A percentile compares a stretch with the other conserved stretches of the same genome.
phyloP scores from a whole-genome alignment of 805 yeast genomes.

The Pichia deserticola region DNA sequence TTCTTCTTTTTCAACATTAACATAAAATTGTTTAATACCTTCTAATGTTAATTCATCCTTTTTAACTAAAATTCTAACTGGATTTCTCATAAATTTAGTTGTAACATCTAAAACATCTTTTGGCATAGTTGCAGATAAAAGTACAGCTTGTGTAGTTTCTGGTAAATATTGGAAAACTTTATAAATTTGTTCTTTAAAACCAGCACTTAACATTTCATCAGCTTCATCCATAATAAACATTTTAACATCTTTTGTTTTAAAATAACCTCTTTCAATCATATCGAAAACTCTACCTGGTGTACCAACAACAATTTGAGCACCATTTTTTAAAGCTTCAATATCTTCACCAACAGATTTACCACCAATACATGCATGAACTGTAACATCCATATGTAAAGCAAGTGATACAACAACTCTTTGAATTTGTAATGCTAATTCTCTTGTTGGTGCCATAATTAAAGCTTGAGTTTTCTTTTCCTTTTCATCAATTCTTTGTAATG shows the following conservation, averaged over 20 bases:
- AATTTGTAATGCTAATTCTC: conserved; percentile 93
- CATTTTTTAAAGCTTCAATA: conserved; percentile 60
- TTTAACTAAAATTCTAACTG: conserved; percentile 89
- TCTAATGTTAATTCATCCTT: conserved; percentile 90
- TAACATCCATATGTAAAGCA: conserved; percentile 82
- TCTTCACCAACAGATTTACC: conserved; percentile 84
- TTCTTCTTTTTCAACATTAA: conserved; percentile 86
- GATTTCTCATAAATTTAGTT: conserved; percentile 84
- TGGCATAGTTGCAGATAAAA: conserved; percentile 92
- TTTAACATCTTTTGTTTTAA: conserved; percentile 69
- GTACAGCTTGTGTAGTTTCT: conserved; percentile 81
- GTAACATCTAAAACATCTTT: conserved; percentile 88
- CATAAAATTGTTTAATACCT: conserved; percentile 88
- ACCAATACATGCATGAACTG: conserved; percentile 89
- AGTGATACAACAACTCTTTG: conserved; percentile 79
- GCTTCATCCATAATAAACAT: conserved; percentile 95
- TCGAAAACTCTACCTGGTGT: conserved; percentile 96
- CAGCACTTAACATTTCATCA: conserved; percentile 87
- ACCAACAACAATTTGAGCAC: conserved; percentile 90
- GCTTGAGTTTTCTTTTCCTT: conserved; percentile 75
- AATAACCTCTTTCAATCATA: conserved; percentile 76
- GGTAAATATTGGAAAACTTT: conserved; percentile 85
- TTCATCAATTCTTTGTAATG: conserved; percentile 78
- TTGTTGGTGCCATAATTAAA: conserved; percentile 85
- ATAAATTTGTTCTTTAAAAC: conserved; percentile 93